phyloP scores from a whole-genome alignment of 768 basidiomycete genomes.

The Stropharia rugosoannulata region DNA sequence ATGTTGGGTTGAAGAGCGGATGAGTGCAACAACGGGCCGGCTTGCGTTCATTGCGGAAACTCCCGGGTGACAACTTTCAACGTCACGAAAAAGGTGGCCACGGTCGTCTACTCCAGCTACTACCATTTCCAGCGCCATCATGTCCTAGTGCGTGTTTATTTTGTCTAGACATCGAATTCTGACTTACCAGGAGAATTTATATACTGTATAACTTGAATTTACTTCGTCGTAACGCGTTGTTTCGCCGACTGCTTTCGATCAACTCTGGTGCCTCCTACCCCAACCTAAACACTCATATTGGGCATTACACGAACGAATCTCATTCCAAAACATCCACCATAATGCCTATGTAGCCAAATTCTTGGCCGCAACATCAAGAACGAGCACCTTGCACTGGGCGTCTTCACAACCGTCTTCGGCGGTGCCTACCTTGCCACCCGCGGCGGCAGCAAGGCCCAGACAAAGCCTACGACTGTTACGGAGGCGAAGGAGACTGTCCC shows the following conservation, averaged over 20 bases:
- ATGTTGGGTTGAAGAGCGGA: not conserved
- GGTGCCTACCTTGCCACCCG: conserved; percentile 51
- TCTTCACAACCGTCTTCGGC: conserved; percentile 57
- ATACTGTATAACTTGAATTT: not conserved
- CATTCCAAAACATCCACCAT: not conserved
- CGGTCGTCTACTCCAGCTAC: conserved; percentile 10
- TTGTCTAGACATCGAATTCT: not conserved
- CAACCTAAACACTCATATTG: not conserved
- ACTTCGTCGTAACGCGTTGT: not conserved
- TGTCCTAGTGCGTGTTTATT: conserved; percentile 20
- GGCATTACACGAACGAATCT: not conserved
- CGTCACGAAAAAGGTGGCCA: conserved; percentile 17
- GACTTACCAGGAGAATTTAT: not conserved
- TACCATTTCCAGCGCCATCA: conserved; percentile 9
- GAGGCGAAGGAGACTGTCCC: conserved; percentile 66
- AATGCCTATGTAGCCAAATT: conserved; percentile 51
- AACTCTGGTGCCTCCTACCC: not conserved
- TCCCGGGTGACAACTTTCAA: conserved; percentile 19
- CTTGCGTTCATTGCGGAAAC: conserved; percentile 10
- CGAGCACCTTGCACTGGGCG: conserved; percentile 75
- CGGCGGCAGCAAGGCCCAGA: conserved; percentile 49
- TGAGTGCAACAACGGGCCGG: not conserved
- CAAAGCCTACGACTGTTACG: conserved; percentile 44
- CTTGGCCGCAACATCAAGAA: conserved; percentile 79
- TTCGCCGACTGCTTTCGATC: not conserved